Percentiles rank a stretch among this genome's conserved stretches.
Evolutionary conservation across 805 yeast species (phyloP).

Genomic region (Starmerella roubikii): DNA sequence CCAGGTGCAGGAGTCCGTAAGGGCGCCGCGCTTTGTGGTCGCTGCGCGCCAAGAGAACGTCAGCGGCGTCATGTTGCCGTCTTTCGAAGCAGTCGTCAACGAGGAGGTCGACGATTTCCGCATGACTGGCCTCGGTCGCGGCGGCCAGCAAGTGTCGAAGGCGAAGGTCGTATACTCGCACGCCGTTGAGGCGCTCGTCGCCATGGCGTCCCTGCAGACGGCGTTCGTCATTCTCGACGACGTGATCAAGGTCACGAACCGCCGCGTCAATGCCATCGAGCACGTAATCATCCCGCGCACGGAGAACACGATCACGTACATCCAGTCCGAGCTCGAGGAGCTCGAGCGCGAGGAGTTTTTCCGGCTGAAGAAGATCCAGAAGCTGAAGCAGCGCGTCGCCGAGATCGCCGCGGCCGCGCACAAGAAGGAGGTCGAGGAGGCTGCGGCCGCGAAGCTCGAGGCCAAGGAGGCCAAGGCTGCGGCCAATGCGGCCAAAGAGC

Average conservation of each 20-base stretch:
- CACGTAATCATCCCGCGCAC: slow-evolving; percentile 97
- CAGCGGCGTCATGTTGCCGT: slow-evolving; percentile 87
- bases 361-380: slow-evolving; percentile 90
- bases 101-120: slow-evolving; percentile 85
- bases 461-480: slow-evolving; percentile 26
- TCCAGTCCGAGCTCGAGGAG: slow-evolving; percentile 92
- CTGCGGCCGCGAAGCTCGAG: slow-evolving; percentile 4
- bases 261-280: slow-evolving; percentile 97
- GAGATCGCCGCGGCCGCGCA: slow-evolving; percentile 18
- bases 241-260: slow-evolving; percentile 91
- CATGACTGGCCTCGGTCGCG: slow-evolving; percentile 93
- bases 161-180: slow-evolving; percentile 87
- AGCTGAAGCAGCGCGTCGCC: slow-evolving; percentile 69
- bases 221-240: slow-evolving; percentile 94
- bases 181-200: slow-evolving; percentile 95
- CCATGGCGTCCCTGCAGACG: slow-evolving; percentile 88
- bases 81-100: slow-evolving; percentile 74
- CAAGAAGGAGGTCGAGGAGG: slow-evolving; percentile 7
- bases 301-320: slow-evolving; percentile 82
- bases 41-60: slow-evolving; percentile 91
- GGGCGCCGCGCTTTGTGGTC: slow-evolving; percentile 74
- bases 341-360: slow-evolving; percentile 96
- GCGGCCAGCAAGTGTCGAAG: slow-evolving; percentile 94
- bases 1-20: slow-evolving; percentile 90
- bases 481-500: slow-evolving; percentile 25